Conservation (phyloP, 331 rosid species). For the Arachis monticola region DNA sequence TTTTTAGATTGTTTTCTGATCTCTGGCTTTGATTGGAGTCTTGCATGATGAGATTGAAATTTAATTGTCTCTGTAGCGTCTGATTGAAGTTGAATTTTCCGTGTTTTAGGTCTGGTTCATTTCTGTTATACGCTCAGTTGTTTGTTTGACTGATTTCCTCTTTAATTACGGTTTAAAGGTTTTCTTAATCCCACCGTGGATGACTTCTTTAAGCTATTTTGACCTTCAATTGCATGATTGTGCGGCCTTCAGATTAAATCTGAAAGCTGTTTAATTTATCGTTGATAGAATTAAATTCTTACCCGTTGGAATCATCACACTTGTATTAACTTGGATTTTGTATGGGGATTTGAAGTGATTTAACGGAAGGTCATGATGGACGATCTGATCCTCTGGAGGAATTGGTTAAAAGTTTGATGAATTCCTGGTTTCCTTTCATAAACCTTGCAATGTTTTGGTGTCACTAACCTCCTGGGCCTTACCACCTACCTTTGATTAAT, state of each 20-base stretch:
- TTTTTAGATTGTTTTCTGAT: background rate
- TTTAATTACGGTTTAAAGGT: background rate
- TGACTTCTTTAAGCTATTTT: background rate
- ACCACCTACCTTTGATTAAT: background rate
- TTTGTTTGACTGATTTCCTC: background rate
- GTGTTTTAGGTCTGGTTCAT: no score
- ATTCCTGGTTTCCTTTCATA: slow-evolving; percentile 4
- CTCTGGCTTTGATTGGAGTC: background rate
- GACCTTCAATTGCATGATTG: no score
- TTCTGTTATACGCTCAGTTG: background rate
- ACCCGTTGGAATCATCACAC: background rate
- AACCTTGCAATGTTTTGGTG: background rate
- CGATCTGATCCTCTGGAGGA: slow-evolving; percentile 9
- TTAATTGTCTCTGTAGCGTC: background rate
- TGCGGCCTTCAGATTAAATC: no score
- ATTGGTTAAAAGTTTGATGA: background rate
- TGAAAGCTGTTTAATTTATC: background rate
- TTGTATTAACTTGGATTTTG: background rate
- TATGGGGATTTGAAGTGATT: background rate
- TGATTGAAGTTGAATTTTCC: no score
- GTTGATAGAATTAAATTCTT: background rate
- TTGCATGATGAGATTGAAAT: background rate
- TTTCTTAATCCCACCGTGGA: background rate
- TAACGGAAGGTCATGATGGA: background rate
- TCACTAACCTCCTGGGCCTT: background rate